These are phyloP conservation scores for Tylopilus sp. DNA, from an alignment of 768 basidiomycete genomes.

Conservation along the genomic window DNA sequence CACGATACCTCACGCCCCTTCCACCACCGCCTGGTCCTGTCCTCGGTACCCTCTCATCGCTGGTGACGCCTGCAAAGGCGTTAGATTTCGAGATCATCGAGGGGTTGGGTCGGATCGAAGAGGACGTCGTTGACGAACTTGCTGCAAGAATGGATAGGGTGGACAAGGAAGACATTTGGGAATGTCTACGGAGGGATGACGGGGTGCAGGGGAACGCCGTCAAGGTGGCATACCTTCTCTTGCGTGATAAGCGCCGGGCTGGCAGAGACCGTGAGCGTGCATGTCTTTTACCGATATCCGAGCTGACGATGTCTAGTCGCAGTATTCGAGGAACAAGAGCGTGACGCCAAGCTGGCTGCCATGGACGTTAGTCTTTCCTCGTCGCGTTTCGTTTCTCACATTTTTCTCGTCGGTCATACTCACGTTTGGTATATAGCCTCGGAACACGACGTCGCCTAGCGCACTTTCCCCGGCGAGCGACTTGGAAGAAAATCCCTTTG, in stretches of 20 bases:
- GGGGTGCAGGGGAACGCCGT: slow-evolving; percentile 87
- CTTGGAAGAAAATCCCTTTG: slow-evolving; percentile 76
- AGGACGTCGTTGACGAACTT: slow-evolving; percentile 85
- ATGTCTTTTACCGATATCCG: not conserved
- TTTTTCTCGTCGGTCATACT: not conserved
- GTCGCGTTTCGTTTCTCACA: not conserved
- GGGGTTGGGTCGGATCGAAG: slow-evolving; percentile 88
- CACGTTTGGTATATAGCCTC: slow-evolving; percentile 44
- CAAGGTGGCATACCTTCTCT: slow-evolving; percentile 93
- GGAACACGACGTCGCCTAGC: slow-evolving; percentile 63
- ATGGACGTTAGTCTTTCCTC: slow-evolving; percentile 67
- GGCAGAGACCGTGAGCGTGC: slow-evolving; percentile 74
- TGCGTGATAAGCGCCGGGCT: slow-evolving; percentile 82
- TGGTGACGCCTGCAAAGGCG: slow-evolving; percentile 64
- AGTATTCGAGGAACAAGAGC: slow-evolving; percentile 80
- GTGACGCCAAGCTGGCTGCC: slow-evolving; percentile 73
- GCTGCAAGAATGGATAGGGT: slow-evolving; percentile 68
- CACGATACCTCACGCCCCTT: slow-evolving; percentile 81
- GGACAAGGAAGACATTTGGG: slow-evolving; percentile 83
- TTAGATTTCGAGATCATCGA: slow-evolving; percentile 86
- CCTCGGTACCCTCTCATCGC: slow-evolving; percentile 65
- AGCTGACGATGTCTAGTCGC: slow-evolving; percentile 48
- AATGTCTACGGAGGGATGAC: slow-evolving; percentile 77
- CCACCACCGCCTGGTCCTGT: slow-evolving; percentile 77
- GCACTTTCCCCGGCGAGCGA: slow-evolving; percentile 64